Conservation (phyloP, 768 basidiomycete genomes). For the Suillus decipiens region DNA sequence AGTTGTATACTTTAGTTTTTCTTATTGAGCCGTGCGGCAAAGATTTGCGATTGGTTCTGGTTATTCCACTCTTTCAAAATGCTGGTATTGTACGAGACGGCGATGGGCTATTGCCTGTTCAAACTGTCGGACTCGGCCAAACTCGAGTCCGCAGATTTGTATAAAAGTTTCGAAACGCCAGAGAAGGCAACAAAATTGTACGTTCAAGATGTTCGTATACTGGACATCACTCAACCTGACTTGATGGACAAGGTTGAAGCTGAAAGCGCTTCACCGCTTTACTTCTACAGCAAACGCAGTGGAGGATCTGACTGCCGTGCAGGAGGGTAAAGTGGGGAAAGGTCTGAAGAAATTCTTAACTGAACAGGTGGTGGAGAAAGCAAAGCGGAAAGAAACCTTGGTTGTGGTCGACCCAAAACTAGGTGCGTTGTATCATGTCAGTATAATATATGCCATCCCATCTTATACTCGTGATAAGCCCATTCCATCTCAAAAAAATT, state of each 20-base stretch:
- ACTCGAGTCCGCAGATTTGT: slow-evolving; percentile 81
- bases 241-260: slow-evolving; percentile 65
- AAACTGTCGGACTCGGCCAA: slow-evolving; percentile 90
- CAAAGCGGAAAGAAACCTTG: slow-evolving; percentile 83
- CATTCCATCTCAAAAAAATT: slow-evolving; percentile 92
- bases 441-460: slow-evolving; percentile 7
- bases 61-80: slow-evolving; percentile 45
- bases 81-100: slow-evolving; percentile 96
- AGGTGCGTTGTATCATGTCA: slow-evolving; percentile 51
- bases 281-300: slow-evolving; percentile 95
- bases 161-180: slow-evolving; percentile 91
- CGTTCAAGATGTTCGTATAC: slow-evolving; percentile 33
- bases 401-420: slow-evolving; percentile 90
- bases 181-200: slow-evolving; percentile 92
- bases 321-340: slow-evolving; percentile 91
- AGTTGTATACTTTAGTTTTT: slow-evolving; percentile 10
- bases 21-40: slow-evolving; percentile 5
- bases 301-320: slow-evolving; percentile 92
- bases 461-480: slow-evolving; percentile 43
- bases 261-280: slow-evolving; percentile 95
- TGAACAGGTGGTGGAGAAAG: slow-evolving; percentile 83
- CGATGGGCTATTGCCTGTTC: slow-evolving; percentile 97
- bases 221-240: slow-evolving; percentile 5
- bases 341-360: slow-evolving; percentile 92
- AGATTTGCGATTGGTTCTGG: slow-evolving; percentile 12